Percentiles rank a stretch among this genome's conserved stretches.
phyloP scores from a whole-genome alignment of 139 green algal species.

The Chlamydomonas schloesseri region DNA sequence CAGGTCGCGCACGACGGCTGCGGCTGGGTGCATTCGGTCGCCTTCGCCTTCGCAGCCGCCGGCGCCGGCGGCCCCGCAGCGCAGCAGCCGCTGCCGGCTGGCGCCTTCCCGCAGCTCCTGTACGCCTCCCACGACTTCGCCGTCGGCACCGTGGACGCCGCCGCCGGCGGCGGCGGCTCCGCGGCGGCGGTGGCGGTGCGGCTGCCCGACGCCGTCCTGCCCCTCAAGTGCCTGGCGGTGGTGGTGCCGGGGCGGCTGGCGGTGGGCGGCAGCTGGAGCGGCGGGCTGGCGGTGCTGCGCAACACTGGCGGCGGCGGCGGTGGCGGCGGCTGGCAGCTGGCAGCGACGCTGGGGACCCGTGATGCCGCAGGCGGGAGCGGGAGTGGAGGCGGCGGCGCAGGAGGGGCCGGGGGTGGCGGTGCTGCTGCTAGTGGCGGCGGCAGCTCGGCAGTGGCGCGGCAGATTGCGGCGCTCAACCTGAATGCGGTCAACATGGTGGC shows the following conservation, averaged over 20 bases:
- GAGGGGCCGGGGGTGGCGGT: too few species aligned
- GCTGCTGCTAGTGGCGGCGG: background rate
- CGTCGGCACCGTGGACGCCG: background rate
- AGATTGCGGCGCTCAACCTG: constrained; percentile 11
- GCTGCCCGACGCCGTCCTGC: background rate
- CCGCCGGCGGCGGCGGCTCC: too few species aligned
- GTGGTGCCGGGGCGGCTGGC: constrained; percentile 30
- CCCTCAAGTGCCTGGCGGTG: background rate
- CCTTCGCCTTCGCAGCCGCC: background rate
- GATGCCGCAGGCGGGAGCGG: too few species aligned
- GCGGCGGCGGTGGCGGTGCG: background rate
- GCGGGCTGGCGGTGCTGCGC: background rate
- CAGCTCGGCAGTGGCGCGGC: background rate
- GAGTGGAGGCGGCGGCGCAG: background rate
- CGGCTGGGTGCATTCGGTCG: constrained; percentile 30
- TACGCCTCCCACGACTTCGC: constrained; percentile 27
- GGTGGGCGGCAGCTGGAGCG: constrained; percentile 31
- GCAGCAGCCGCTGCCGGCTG: too few species aligned
- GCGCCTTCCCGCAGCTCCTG: background rate
- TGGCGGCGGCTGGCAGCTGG: background rate
- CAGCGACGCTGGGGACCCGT: background rate
- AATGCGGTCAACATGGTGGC: too few species aligned
- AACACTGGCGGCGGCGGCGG: too few species aligned
- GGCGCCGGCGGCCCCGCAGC: too few species aligned
- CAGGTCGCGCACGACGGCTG: constrained; percentile 37